Evolutionary conservation across 177 flowering plant species (phyloP).

Genomic region (Telopea speciosissima): DNA sequence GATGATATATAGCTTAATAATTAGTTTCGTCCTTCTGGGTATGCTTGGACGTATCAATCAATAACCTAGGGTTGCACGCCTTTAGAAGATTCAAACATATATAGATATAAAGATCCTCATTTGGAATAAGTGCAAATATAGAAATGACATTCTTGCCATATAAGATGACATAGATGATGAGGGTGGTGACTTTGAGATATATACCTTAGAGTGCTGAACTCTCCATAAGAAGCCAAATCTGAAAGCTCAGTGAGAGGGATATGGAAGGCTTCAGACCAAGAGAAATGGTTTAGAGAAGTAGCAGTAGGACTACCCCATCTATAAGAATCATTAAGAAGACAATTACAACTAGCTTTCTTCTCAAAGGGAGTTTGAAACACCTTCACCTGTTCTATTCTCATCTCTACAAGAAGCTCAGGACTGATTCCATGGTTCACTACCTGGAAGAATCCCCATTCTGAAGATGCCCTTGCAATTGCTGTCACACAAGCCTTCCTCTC

Average conservation of each 20-base stretch:
- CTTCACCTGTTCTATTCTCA: slow-evolving; percentile 65
- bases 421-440: slow-evolving; percentile 73
- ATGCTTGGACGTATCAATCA: too few relatives aligned
- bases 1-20: too few relatives aligned
- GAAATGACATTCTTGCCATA: too few relatives aligned
- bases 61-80: too few relatives aligned
- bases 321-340: slow-evolving; percentile 51
- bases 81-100: too few relatives aligned
- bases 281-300: slow-evolving; percentile 43
- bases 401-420: slow-evolving; percentile 36
- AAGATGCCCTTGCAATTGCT: slow-evolving; percentile 39
- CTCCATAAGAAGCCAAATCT: slow-evolving; percentile 43
- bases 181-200: slow-evolving; percentile 2
- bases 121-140: too few relatives aligned
- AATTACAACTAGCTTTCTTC: slow-evolving; percentile 33
- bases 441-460: slow-evolving; percentile 75
- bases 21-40: too few relatives aligned
- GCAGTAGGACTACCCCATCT: slow-evolving; percentile 74
- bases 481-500: slow-evolving; percentile 29
- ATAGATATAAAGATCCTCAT: too few relatives aligned
- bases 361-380: slow-evolving; percentile 54
- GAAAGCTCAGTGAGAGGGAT: slow-evolving; percentile 52
- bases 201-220: slow-evolving; percentile 48
- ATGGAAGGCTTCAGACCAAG: slow-evolving; percentile 86
- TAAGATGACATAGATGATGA: neutral